Base-by-base conservation (phyloP, 352 stramenopile species). In the Globisporangium nagaii region DNA sequence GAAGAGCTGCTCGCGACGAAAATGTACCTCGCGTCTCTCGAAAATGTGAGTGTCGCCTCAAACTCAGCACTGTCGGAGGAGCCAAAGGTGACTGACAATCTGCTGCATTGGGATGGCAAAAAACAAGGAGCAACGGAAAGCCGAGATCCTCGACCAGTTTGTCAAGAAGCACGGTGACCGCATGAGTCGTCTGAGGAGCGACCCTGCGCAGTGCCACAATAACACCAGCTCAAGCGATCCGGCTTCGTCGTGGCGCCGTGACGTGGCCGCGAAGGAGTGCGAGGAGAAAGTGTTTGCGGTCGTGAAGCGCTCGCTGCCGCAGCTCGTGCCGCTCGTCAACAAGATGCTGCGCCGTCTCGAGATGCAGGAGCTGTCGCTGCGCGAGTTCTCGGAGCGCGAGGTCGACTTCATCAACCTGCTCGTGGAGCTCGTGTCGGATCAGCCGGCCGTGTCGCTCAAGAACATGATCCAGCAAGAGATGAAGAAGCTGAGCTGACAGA, bases 381-480 rank as follows among this genome's bases (percentile, higher is more conserved):
- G 76, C 5, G 81, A 93, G 50, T 85, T 79, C 54, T 82, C 75
- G 11, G 79, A 86, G 47, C 75, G 79, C 2, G 78, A 94, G 57
- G 70, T 87, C 6, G 84, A 94, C 58, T 87, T 90, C 17, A 91
- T 91, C 64, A 79, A 89, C 39, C 53, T 94, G 39, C 63, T 94
- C 1, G 75, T 90, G 1, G 79, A 89, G 28, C 66, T 93, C 0
- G 81, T 83, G 25, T 90, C 77, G 6, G 80, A 93, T 51, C 77
- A 90, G 54, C 79, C 80, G 3, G 70, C 71, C 0, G 41, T 74
- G 22, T 75, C 72, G 1, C 65, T 90, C 24, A 83, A 86, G 63
- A 55, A 65, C 22, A 89, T 88, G 79, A 90, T 90, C 27, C 64
- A 85, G 13, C 48, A 81, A 7, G 79, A 88, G 30, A 84, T 90